These are phyloP conservation scores for Quercus variabilis DNA, from an alignment of 306 rosid genomes.

Conservation along the genomic window DNA sequence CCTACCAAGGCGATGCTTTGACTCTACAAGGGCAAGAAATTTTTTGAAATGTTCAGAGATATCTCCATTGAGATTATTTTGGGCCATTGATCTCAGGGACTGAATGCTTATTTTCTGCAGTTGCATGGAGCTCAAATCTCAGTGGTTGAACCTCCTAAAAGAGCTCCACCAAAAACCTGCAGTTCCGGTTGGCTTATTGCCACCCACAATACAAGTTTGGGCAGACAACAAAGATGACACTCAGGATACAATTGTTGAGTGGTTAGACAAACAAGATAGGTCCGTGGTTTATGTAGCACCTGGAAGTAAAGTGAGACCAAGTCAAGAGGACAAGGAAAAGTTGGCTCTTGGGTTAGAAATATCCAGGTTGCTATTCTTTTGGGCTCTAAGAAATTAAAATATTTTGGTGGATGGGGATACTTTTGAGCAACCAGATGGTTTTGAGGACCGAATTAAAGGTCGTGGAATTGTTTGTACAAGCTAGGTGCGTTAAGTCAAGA, in stretches of 20 bases:
- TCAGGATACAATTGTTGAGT: not conserved
- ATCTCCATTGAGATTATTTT: too few species aligned
- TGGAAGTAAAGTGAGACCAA: slow-evolving; percentile 34
- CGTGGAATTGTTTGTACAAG: slow-evolving; percentile 40
- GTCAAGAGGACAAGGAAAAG: slow-evolving; percentile 17
- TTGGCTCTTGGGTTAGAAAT: slow-evolving; percentile 49
- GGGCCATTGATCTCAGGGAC: too few species aligned
- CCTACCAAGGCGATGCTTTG: not conserved
- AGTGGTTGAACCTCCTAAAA: not conserved
- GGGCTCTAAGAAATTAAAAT: slow-evolving; percentile 40
- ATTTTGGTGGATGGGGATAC: slow-evolving; percentile 4
- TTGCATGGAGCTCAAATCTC: slow-evolving; percentile 3
- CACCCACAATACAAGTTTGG: not conserved
- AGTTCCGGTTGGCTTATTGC: slow-evolving; percentile 24
- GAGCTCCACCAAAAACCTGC: not conserved
- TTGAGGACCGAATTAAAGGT: slow-evolving; percentile 38
- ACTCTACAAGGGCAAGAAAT: not conserved
- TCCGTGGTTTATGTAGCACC: slow-evolving; percentile 54
- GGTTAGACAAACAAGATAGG: slow-evolving; percentile 19
- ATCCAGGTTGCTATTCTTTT: slow-evolving; percentile 49
- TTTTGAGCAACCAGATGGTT: slow-evolving; percentile 41
- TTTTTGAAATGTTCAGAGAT: not conserved
- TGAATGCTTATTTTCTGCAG: not conserved
- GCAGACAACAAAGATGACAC: slow-evolving; percentile 19
- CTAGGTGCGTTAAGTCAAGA: slow-evolving; percentile 54